A percentile compares a stretch with the other conserved stretches of the same genome.
Conservation (phyloP, 2,329 filamentous ascomycete species). For the Pseudocercospora fuligena region DNA sequence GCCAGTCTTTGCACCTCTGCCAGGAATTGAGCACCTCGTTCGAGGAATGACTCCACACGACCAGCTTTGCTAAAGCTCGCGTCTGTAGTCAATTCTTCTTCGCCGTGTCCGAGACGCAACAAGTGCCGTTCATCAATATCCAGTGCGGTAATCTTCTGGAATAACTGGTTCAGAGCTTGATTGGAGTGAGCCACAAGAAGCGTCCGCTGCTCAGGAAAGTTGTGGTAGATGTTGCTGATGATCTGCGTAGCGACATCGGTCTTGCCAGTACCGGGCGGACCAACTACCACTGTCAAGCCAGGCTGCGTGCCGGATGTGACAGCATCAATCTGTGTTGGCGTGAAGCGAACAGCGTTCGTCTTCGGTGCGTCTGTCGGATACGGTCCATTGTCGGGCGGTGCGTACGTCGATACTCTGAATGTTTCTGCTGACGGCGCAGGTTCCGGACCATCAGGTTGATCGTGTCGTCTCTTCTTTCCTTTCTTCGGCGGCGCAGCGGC, state of each 20-base stretch:
- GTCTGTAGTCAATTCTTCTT: slow-evolving; percentile 88
- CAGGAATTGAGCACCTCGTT: slow-evolving; percentile 79
- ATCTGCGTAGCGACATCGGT: slow-evolving; percentile 99
- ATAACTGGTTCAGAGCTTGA: slow-evolving; percentile 94
- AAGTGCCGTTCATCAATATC: slow-evolving; percentile 96
- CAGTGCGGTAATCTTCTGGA: slow-evolving; percentile 94
- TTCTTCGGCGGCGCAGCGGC: slow-evolving; percentile 55
- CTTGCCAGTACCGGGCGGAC: slow-evolving; percentile 95
- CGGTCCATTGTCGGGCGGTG: slow-evolving; percentile 83
- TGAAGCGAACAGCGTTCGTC: slow-evolving; percentile 84
- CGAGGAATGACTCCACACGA: slow-evolving; percentile 91
- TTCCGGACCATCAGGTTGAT: slow-evolving; percentile 69
- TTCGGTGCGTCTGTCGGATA: slow-evolving; percentile 85
- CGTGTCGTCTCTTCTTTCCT: slow-evolving; percentile 86
- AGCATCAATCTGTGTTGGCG: slow-evolving; percentile 86
- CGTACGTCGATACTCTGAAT: slow-evolving; percentile 86
- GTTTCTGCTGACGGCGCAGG: slow-evolving; percentile 65
- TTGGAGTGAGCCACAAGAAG: slow-evolving; percentile 95
- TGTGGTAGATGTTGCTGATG: slow-evolving; percentile 98
- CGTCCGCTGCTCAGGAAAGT: slow-evolving; percentile 91
- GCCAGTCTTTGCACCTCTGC: slow-evolving; percentile 86
- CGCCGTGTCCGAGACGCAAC: slow-evolving; percentile 88
- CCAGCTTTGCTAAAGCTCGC: slow-evolving; percentile 92
- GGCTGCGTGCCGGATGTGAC: slow-evolving; percentile 94
- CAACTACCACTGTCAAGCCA: slow-evolving; percentile 90